Evolutionary conservation across 306 rosid species (phyloP).

Genomic region (Inga oerstediana): DNA sequence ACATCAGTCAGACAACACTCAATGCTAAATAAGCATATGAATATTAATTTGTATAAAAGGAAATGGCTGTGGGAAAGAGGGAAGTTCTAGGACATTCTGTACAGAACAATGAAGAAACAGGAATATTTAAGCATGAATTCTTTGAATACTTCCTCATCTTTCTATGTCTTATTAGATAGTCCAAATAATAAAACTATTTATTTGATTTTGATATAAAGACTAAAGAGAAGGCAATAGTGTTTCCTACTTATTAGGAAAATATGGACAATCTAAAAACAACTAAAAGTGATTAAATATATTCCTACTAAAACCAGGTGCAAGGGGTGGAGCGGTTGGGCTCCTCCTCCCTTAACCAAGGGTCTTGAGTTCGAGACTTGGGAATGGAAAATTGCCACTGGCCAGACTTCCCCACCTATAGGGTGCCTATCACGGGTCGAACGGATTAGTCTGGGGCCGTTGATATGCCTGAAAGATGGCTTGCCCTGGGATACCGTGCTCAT

Average conservation of each 20-base stretch:
- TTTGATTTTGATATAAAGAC: constrained; percentile 10
- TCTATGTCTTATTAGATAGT: not conserved
- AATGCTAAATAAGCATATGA: constrained; percentile 11
- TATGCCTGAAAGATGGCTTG: too few species aligned
- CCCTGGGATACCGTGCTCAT: too few species aligned
- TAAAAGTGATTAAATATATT: not conserved
- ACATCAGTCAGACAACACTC: constrained; percentile 4
- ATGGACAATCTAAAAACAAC: constrained; percentile 9
- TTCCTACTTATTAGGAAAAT: constrained; percentile 21
- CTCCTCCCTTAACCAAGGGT: too few species aligned
- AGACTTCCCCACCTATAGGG: too few species aligned
- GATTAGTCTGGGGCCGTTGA: too few species aligned
- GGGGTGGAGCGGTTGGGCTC: too few species aligned
- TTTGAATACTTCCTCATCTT: constrained; percentile 16
- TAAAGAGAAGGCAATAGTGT: not conserved
- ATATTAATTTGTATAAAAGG: constrained; percentile 11
- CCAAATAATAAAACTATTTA: not conserved
- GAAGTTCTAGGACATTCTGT: not conserved
- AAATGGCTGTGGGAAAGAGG: not conserved
- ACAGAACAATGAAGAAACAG: constrained; percentile 9
- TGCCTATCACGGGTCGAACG: too few species aligned
- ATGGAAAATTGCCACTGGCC: too few species aligned
- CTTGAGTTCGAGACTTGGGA: too few species aligned
- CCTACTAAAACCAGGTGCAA: too few species aligned
- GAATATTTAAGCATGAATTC: constrained; percentile 15